Evolutionary conservation across 2,329 filamentous ascomycete species (phyloP).

Genomic region (Plenodomus lindquistii): DNA sequence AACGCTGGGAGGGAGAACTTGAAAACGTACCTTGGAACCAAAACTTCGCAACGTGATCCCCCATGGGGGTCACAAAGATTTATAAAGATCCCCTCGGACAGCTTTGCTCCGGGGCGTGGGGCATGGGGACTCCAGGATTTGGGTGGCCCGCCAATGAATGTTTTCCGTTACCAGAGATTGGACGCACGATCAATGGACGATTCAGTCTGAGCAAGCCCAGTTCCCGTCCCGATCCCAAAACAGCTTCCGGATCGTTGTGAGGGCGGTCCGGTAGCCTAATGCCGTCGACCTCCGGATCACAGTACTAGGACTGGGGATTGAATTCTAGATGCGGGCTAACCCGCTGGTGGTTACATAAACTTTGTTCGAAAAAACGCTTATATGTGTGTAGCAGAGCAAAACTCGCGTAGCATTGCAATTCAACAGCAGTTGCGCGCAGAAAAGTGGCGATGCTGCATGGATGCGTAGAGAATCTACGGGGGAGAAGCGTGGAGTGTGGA

Average conservation of each 20-base stretch:
- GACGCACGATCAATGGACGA: background rate
- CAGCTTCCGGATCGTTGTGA: background rate
- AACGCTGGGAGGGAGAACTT: background rate
- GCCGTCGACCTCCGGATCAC: background rate
- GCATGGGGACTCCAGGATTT: constrained; percentile 3
- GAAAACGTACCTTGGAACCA: constrained; percentile 1
- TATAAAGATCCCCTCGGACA: constrained; percentile 14
- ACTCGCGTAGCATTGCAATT: too few relatives aligned
- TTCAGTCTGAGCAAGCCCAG: background rate
- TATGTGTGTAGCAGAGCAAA: too few relatives aligned
- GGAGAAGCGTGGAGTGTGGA: too few relatives aligned
- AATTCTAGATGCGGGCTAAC: background rate
- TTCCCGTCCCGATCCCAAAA: background rate
- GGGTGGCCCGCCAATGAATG: constrained; percentile 13
- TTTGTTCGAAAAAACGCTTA: too few relatives aligned
- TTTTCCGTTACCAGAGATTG: background rate
- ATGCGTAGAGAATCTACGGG: too few relatives aligned
- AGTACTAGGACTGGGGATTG: background rate
- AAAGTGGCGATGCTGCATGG: too few relatives aligned
- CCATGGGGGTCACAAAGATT: constrained; percentile 12
- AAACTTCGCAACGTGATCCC: constrained; percentile 2
- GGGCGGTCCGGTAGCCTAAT: background rate
- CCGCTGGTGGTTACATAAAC: too few relatives aligned
- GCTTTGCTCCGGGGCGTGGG: constrained; percentile 16
- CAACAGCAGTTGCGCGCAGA: too few relatives aligned